A percentile compares a stretch with the other conserved stretches of the same genome.
Conservation (phyloP, 2,329 filamentous ascomycete species). For the Alternaria dauci region DNA sequence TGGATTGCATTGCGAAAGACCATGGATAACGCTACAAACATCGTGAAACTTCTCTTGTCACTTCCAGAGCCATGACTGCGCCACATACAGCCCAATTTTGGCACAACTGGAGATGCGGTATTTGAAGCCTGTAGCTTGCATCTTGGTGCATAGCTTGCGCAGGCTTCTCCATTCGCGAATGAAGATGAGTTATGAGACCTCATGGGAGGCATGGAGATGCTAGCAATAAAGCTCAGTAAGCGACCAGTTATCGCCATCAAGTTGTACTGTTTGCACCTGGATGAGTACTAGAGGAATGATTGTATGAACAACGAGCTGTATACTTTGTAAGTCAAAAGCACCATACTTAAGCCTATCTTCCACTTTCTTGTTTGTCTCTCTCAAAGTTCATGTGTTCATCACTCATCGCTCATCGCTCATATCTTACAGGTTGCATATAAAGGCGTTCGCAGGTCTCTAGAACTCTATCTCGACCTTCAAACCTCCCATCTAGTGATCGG, state of each 20-base stretch:
- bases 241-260: neutral
- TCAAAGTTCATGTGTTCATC: no score
- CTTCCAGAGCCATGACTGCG: neutral
- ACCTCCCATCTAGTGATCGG: no score
- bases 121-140: neutral
- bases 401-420: no score
- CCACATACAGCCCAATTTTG: neutral
- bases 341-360: no score
- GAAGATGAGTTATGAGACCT: neutral
- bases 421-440: no score
- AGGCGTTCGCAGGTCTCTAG: no score
- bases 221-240: neutral
- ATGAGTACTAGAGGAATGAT: no score
- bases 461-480: no score
- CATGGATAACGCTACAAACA: neutral
- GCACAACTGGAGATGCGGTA: neutral
- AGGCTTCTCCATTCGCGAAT: neutral
- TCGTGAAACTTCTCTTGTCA: neutral
- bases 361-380: no score
- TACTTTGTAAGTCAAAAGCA: no score
- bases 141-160: neutral
- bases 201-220: neutral
- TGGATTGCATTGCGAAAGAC: neutral
- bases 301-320: no score
- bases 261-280: neutral